Conservation (phyloP, 2,329 filamentous ascomycete species). For the Colletotrichum zoysiae region DNA sequence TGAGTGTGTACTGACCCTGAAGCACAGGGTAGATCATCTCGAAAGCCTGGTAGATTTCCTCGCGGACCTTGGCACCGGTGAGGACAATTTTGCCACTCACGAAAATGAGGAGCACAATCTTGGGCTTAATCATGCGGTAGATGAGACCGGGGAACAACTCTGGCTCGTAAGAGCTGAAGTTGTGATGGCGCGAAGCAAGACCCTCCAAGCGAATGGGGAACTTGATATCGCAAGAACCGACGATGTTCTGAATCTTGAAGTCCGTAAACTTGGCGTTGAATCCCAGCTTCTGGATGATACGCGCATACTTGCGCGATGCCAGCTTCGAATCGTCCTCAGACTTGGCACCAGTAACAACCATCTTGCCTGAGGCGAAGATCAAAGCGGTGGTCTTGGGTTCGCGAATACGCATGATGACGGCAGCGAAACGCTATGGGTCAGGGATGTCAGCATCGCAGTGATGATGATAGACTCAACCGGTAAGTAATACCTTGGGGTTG, state of each 20-base stretch:
- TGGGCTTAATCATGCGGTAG: conserved; percentile 99
- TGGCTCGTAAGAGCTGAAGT: conserved; percentile 99
- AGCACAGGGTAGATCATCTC: conserved; percentile 98
- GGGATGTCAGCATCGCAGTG: conserved; percentile 49
- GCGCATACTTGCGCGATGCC: conserved; percentile 95
- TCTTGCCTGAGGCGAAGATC: conserved; percentile 98
- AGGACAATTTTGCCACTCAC: conserved; percentile 98
- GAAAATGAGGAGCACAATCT: conserved; percentile 98
- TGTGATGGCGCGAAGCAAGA: conserved; percentile 96
- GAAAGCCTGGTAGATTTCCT: conserved; percentile 97
- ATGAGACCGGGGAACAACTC: conserved; percentile 99
- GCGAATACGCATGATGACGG: conserved; percentile 99
- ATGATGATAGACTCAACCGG: conserved; percentile 10
- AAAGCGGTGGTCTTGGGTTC: conserved; percentile 98
- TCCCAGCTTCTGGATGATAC: conserved; percentile 99
- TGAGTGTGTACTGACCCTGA: conserved; percentile 71
- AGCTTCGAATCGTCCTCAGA: conserved; percentile 98
- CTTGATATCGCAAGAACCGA: conserved; percentile 98
- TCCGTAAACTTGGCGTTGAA: conserved; percentile 99
- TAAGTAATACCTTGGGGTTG: conserved; percentile 86
- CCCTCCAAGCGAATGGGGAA: conserved; percentile 98
- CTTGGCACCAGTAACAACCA: conserved; percentile 98
- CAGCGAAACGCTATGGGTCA: conserved; percentile 85
- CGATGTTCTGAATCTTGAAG: conserved; percentile 99
- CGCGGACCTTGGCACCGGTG: conserved; percentile 96